Base-by-base conservation (phyloP, 495 filamentous ascomycete species). In the Trichoderma orchidacearum region DNA sequence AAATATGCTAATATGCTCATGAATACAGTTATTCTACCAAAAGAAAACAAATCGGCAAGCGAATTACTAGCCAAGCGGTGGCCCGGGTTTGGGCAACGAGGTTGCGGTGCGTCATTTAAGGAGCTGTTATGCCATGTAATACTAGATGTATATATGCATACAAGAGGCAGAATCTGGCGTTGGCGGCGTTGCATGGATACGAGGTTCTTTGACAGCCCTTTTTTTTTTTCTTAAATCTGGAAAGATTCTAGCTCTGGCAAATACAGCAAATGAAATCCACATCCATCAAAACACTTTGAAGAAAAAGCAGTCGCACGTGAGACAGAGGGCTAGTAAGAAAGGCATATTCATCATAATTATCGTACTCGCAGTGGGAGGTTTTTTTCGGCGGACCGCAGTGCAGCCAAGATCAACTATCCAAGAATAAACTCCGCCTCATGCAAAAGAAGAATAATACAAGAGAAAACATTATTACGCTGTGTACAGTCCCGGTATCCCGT, bases 41-140 rank as follows among this genome's bases (percentile, higher is more conserved):
- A 77, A 77, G 65, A 77, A 76, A 70, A 77, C 72, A 41, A 77
- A 77, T 72, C 68, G 75, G 62, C 70, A 72, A 25, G 61, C 63
- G 45, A 54, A 28, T 18, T 75, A 70, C 60, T 75, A 74, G 61
- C 67, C 62, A 50, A 35, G 35, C 34, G 54, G 70, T 55, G 57
- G 72, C 68, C 71, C 71, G 68, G 70, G 72, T 66, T 54, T 64
- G 72, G 73, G 68, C 63, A 48, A 23, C 5, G 27, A 6, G 21
- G 21, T n/a, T 2, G 36, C 5, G 15, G 21, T 48, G 21, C 7
- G 27, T 23, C 8, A 48, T 9, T 2, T 9, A 25, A 48, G 1
- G 15, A 48, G 6, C 18, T n/a, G 11, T n/a, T 48, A 17, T n/a
- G n/a, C n/a, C 17, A 48, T 25, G 4, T 25, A 18, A 48, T 25